A percentile compares a stretch with the other conserved stretches of the same genome.
These are phyloP conservation scores for Fraxinus ornus DNA, from an alignment of 305 asterid species.

Conservation along the genomic window DNA sequence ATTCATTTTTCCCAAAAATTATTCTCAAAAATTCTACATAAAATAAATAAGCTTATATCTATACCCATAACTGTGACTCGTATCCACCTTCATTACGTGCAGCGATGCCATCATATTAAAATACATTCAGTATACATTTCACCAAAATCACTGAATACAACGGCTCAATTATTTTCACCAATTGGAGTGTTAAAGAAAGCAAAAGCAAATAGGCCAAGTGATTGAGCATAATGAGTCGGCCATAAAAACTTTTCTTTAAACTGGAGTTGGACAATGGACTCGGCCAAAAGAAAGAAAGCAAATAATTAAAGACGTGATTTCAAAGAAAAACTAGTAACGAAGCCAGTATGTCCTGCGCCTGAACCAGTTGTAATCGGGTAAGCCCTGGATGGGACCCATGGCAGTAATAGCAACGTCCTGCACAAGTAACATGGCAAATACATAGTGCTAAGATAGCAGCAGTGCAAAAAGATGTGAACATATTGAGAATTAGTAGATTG, in stretches of 20 bases:
- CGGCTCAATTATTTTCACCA: slow-evolving; percentile 30
- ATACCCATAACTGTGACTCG: not conserved
- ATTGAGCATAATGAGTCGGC: not conserved
- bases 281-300: not conserved
- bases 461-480: not conserved
- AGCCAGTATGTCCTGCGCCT: slow-evolving; percentile 58
- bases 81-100: not conserved
- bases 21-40: too few relatives aligned
- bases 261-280: not conserved
- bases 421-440: not conserved
- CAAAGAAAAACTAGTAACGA: slow-evolving; percentile 37
- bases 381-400: slow-evolving; percentile 42
- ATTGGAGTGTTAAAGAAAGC: not conserved
- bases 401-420: slow-evolving; percentile 56
- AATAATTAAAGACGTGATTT: not conserved
- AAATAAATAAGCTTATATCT: too few relatives aligned
- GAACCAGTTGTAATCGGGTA: slow-evolving; percentile 61
- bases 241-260: not conserved
- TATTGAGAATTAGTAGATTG: not conserved
- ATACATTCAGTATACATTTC: not conserved
- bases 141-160: slow-evolving; percentile 11
- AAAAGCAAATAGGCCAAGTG: not conserved
- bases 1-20: too few relatives aligned
- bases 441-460: not conserved
- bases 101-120: not conserved